These are phyloP conservation scores for Tylopilus balloui DNA, from an alignment of 768 basidiomycete genomes.

Conservation along the genomic window DNA sequence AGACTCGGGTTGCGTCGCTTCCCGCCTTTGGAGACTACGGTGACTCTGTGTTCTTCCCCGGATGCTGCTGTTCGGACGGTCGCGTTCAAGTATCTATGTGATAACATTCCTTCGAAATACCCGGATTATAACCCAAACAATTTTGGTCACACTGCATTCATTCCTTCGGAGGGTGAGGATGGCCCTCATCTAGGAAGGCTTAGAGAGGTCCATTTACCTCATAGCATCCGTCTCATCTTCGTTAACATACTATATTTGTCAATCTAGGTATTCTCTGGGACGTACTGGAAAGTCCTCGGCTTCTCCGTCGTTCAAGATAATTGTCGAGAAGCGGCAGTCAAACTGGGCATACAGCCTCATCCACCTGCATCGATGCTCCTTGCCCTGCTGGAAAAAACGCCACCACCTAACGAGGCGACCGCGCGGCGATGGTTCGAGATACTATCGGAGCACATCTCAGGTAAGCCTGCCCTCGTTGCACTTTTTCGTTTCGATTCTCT, in stretches of 20 bases:
- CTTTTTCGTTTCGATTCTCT: neutral
- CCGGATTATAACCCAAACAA: neutral
- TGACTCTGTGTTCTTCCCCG: neutral
- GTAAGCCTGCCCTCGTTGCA: neutral
- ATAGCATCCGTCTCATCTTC: no score
- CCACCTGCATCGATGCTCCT: neutral
- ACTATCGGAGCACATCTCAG: neutral
- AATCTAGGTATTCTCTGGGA: neutral
- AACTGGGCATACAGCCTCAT: neutral
- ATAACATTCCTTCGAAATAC: neutral
- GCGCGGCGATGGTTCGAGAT: neutral
- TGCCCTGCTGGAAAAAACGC: neutral
- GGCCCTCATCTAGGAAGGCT: neutral
- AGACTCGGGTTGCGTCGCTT: neutral
- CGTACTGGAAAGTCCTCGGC: neutral
- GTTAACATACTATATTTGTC: neutral
- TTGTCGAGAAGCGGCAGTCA: neutral
- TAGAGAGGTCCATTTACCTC: neutral
- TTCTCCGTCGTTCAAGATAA: neutral
- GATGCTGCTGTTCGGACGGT: neutral
- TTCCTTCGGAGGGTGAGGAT: neutral
- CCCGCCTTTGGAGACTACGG: neutral
- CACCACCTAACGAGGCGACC: neutral
- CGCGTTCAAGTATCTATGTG: neutral
- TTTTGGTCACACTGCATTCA: neutral